These are phyloP conservation scores for Thelephora aurantiotincta DNA, from an alignment of 768 basidiomycete genomes.

Conservation along the genomic window DNA sequence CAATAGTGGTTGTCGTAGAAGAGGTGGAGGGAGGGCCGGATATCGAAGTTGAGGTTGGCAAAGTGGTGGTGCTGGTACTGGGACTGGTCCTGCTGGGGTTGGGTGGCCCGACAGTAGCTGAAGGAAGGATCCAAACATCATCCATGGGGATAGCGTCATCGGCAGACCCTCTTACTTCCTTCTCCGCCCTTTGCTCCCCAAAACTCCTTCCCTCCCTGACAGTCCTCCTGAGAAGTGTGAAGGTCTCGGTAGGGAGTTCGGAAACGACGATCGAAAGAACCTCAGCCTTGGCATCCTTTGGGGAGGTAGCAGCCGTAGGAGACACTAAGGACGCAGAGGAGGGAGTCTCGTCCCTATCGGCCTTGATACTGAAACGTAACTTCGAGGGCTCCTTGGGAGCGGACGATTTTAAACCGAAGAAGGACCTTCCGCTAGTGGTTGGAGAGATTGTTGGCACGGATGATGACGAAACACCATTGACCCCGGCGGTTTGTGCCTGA, in stretches of 20 bases:
- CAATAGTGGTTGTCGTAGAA: slow-evolving; percentile 7
- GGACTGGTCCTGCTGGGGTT: no score
- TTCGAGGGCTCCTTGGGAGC: slow-evolving; percentile 71
- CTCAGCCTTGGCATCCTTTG: slow-evolving; percentile 12
- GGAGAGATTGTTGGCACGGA: background rate
- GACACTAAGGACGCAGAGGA: slow-evolving; percentile 8
- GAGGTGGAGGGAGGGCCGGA: slow-evolving; percentile 1
- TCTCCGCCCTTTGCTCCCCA: slow-evolving; percentile 9
- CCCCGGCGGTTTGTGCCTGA: slow-evolving; percentile 8
- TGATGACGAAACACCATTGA: slow-evolving; percentile 11
- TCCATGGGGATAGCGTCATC: slow-evolving; percentile 31
- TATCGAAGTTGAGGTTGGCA: background rate
- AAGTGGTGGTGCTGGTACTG: no score
- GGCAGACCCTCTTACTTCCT: slow-evolving; percentile 26
- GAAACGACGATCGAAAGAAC: slow-evolving; percentile 16
- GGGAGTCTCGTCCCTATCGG: slow-evolving; percentile 30
- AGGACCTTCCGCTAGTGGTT: slow-evolving; percentile 12
- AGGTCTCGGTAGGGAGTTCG: slow-evolving; percentile 22
- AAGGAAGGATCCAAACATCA: slow-evolving; percentile 19
- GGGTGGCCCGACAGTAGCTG: background rate
- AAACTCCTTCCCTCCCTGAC: slow-evolving; percentile 1
- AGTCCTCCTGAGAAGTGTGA: slow-evolving; percentile 10
- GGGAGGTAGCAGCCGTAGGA: slow-evolving; percentile 5
- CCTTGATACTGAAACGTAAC: slow-evolving; percentile 56
- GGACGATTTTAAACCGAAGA: slow-evolving; percentile 29